These are phyloP conservation scores for Narthecium ossifragum DNA, from an alignment of 106 monocot species.

Conservation along the genomic window DNA sequence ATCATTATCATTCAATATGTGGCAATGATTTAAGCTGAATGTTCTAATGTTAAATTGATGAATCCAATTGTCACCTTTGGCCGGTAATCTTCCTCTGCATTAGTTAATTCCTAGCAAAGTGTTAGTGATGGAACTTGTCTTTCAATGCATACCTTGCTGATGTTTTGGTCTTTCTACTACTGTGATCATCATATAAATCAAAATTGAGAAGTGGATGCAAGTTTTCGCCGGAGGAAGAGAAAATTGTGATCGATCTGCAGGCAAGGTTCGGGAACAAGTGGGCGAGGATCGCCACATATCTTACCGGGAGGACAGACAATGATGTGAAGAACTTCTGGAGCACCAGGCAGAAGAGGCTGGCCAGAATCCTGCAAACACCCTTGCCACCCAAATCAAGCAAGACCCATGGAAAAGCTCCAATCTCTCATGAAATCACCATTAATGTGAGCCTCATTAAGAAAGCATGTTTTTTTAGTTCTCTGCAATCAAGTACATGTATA, in stretches of 20 bases:
- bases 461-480: background rate
- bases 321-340: slow-evolving; percentile 98
- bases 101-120: too few relatives aligned
- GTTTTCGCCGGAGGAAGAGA: slow-evolving; percentile 71
- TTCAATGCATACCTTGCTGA: background rate
- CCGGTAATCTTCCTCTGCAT: too few relatives aligned
- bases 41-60: too few relatives aligned
- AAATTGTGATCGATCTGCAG: slow-evolving; percentile 65
- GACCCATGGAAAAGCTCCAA: slow-evolving; percentile 5
- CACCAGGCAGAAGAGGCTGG: slow-evolving; percentile 76
- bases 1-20: too few relatives aligned
- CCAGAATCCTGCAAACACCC: slow-evolving; percentile 31
- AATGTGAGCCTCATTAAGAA: background rate
- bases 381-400: slow-evolving; percentile 15
- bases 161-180: background rate
- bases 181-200: background rate
- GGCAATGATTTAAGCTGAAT: too few relatives aligned
- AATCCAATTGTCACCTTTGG: too few relatives aligned
- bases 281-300: slow-evolving; percentile 64
- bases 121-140: too few relatives aligned
- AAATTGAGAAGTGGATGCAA: slow-evolving; percentile 49
- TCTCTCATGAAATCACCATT: background rate
- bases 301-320: slow-evolving; percentile 83
- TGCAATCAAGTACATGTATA: background rate
- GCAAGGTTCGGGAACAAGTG: slow-evolving; percentile 73